A percentile compares a stretch with the other conserved stretches of the same genome.
Evolutionary conservation across 2,329 filamentous ascomycete genomes (phyloP).

Genomic region (Metarhizium album): DNA sequence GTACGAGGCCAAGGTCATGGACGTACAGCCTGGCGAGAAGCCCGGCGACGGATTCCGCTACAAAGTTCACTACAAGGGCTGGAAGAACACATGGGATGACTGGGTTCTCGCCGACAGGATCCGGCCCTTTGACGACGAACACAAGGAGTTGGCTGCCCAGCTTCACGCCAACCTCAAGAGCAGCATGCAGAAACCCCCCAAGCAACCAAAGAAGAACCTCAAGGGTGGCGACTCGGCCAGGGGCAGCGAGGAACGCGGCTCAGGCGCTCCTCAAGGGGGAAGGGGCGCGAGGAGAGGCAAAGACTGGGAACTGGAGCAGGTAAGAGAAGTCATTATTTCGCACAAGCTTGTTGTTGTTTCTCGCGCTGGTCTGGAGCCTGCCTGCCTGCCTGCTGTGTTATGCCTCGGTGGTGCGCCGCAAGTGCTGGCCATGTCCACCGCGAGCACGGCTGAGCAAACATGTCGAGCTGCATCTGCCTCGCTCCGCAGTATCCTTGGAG

Average conservation of each 20-base stretch:
- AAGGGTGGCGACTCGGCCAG: slow-evolving; percentile 41
- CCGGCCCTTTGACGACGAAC: slow-evolving; percentile 89
- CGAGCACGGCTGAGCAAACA: not conserved
- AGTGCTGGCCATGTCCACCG: not conserved
- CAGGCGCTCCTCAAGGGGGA: slow-evolving; percentile 46
- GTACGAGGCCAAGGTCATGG: slow-evolving; percentile 93
- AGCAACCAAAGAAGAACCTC: slow-evolving; percentile 40
- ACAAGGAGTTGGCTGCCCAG: slow-evolving; percentile 75
- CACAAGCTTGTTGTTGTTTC: not conserved
- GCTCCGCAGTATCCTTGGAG: slow-evolving; percentile 6
- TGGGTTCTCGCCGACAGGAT: slow-evolving; percentile 93
- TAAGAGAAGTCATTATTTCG: slow-evolving; percentile 29
- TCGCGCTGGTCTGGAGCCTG: not conserved
- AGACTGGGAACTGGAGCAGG: slow-evolving; percentile 75
- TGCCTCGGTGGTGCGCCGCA: not conserved
- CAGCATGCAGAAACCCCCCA: slow-evolving; percentile 40
- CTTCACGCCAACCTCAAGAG: slow-evolving; percentile 58
- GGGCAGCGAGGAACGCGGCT: slow-evolving; percentile 68
- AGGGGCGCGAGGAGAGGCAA: slow-evolving; percentile 64
- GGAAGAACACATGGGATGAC: slow-evolving; percentile 99
- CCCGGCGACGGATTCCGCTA: slow-evolving; percentile 66
- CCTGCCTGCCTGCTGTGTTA: no score
- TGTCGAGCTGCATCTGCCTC: not conserved
- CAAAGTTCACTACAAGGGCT: slow-evolving; percentile 96
- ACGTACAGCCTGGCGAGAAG: slow-evolving; percentile 60